These are phyloP conservation scores for Geotrichum bryndzae DNA, from an alignment of 1,139 yeast species.

Conservation along the genomic window DNA sequence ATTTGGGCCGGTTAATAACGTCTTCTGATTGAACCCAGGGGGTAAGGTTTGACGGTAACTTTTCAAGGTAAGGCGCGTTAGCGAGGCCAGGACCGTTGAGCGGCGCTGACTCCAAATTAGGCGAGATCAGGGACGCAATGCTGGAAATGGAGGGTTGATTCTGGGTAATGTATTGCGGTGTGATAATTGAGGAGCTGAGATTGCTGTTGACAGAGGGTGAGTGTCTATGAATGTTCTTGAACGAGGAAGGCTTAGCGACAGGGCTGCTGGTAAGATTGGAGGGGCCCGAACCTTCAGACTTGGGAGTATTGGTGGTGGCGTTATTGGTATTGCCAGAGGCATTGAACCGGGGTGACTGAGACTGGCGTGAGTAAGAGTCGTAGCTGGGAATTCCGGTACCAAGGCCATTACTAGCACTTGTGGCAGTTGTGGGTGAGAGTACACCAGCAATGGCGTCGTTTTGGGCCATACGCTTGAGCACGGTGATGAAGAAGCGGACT, in stretches of 20 bases:
- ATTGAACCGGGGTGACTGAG: not conserved
- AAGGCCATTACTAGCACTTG: not conserved
- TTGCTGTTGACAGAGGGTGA: slow-evolving; percentile 5
- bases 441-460: slow-evolving; percentile 24
- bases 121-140: slow-evolving; percentile 2
- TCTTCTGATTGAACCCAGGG: slow-evolving; percentile 7
- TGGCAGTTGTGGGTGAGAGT: slow-evolving; percentile 7
- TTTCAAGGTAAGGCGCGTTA: not conserved
- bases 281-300: not conserved
- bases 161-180: slow-evolving; percentile 1
- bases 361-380: not conserved
- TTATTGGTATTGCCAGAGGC: not conserved
- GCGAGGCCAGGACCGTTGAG: not conserved
- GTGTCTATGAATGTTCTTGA: not conserved
- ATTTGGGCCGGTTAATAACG: slow-evolving; percentile 2
- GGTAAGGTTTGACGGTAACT: not conserved
- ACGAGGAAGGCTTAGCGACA: not conserved
- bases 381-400: not conserved
- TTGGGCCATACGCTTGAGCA: slow-evolving; percentile 33
- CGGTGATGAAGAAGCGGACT: slow-evolving; percentile 36
- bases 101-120: not conserved
- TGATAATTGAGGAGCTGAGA: not conserved
- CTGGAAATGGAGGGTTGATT: not conserved
- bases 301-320: not conserved
- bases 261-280: not conserved